phyloP scores from a whole-genome alignment of 2,329 filamentous ascomycete species.

The Hypomyces perniciosus region DNA sequence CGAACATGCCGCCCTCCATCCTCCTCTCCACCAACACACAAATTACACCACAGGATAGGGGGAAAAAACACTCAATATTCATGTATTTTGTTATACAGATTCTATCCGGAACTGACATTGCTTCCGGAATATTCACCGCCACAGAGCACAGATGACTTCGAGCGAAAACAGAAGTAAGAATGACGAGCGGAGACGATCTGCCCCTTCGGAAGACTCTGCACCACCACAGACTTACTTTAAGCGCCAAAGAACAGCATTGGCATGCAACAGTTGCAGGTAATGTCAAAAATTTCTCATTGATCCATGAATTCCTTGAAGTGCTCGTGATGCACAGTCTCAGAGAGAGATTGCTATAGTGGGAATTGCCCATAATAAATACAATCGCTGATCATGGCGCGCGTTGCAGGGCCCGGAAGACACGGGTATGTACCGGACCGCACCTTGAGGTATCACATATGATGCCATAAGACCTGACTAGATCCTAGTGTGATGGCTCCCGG shows the following conservation, averaged over 20 bases:
- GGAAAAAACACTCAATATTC: too few relatives aligned
- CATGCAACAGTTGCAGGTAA: conserved; percentile 5
- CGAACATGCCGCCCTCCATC: neutral
- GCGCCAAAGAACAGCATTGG: conserved; percentile 3
- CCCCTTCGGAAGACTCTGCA: neutral
- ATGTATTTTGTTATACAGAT: too few relatives aligned
- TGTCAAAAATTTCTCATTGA: neutral
- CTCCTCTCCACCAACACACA: neutral
- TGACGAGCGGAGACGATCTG: conserved; percentile 2
- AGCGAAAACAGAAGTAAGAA: neutral
- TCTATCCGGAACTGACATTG: too few relatives aligned
- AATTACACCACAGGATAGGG: neutral
- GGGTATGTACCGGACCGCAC: conserved; percentile 3
- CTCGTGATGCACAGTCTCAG: too few relatives aligned
- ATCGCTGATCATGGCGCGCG: neutral
- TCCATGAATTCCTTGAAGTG: too few relatives aligned
- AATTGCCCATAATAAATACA: neutral
- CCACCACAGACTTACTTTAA: neutral
- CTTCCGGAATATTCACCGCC: neutral
- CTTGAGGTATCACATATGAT: neutral
- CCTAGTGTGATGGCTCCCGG: conserved; percentile 2
- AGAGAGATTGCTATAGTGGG: too few relatives aligned
- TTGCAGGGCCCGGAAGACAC: neutral
- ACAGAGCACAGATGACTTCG: neutral
- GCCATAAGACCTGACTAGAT: neutral